These are phyloP conservation scores for Phytophthora rubi DNA, from an alignment of 352 stramenopile species.

Conservation along the genomic window DNA sequence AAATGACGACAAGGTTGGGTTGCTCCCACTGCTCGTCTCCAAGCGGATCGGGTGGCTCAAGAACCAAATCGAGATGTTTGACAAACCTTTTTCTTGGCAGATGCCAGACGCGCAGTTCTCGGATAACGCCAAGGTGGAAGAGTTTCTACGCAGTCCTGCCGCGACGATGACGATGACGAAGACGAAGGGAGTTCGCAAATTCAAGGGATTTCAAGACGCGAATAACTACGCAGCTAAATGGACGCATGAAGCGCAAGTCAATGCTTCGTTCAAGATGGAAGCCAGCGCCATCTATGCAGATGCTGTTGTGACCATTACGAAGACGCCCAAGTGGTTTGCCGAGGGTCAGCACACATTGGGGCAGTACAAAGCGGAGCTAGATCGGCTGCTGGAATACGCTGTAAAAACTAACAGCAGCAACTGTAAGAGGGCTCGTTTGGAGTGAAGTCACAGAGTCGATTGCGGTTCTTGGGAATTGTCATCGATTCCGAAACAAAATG, in stretches of 20 bases:
- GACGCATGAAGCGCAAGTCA: background rate
- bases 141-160: slow-evolving; percentile 4
- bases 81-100: slow-evolving; percentile 16
- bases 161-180: background rate
- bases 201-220: background rate
- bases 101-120: slow-evolving; percentile 13
- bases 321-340: background rate
- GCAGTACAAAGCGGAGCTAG: background rate
- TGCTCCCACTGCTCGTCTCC: background rate
- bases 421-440: background rate
- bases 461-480: no score
- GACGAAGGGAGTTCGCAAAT: background rate
- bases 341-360: background rate
- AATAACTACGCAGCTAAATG: slow-evolving; percentile 1
- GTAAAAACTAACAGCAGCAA: background rate
- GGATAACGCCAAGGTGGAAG: slow-evolving; percentile 1
- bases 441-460: background rate
- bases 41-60: slow-evolving; percentile 19
- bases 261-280: background rate
- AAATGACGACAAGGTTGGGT: background rate
- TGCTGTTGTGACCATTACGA: background rate
- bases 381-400: background rate
- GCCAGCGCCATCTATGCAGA: background rate
- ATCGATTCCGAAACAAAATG: no score
- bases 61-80: background rate